phyloP scores from a whole-genome alignment of 2,329 filamentous ascomycete genomes.

The Nothopassalora personata region DNA sequence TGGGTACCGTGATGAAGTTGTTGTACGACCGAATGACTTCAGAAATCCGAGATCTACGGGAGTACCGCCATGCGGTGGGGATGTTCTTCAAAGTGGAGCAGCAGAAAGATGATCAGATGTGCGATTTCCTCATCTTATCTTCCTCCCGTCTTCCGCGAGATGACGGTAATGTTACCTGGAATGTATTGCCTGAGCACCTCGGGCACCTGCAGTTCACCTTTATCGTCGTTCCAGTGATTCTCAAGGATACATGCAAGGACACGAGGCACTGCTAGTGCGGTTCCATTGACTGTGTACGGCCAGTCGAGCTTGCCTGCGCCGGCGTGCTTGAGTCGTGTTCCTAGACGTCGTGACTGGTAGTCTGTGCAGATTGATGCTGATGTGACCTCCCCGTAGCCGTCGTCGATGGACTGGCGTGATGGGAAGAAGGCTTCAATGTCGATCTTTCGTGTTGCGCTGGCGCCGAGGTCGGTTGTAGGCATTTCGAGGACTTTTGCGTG shows the following conservation, averaged over 20 bases:
- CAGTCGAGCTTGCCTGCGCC: slow-evolving; percentile 57
- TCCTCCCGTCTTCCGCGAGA: background rate
- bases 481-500: slow-evolving; percentile 89
- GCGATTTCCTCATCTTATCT: background rate
- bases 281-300: slow-evolving; percentile 90
- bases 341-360: slow-evolving; percentile 81
- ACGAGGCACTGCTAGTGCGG: slow-evolving; percentile 82
- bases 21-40: background rate
- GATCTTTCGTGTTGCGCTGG: slow-evolving; percentile 76
- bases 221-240: slow-evolving; percentile 75
- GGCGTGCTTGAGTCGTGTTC: slow-evolving; percentile 60
- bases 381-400: slow-evolving; percentile 90
- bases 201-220: slow-evolving; percentile 65
- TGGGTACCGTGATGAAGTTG: background rate
- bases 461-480: slow-evolving; percentile 82
- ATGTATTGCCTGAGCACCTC: slow-evolving; percentile 78
- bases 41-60: background rate
- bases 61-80: background rate
- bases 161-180: slow-evolving; percentile 35
- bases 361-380: slow-evolving; percentile 88
- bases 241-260: slow-evolving; percentile 86
- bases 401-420: slow-evolving; percentile 59
- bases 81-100: background rate
- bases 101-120: background rate
- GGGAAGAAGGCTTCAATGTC: slow-evolving; percentile 97